A percentile compares a stretch with the other conserved stretches of the same genome.
phyloP scores from a whole-genome alignment of 1,284 basidiomycete genomes.

The Fomitopsis betulina region DNA sequence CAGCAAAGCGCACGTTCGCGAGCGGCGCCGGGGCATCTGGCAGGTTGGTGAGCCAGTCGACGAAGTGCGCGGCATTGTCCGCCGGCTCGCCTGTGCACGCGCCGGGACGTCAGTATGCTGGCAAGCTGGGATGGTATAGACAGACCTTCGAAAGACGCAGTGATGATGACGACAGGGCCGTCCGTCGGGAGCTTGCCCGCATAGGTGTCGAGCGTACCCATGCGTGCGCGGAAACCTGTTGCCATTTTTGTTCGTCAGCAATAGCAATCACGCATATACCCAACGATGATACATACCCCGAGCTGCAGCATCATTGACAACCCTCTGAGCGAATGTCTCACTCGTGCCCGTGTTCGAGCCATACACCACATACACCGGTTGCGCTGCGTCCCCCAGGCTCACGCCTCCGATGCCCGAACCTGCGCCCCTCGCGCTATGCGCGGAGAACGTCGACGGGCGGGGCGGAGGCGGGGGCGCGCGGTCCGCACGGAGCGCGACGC shows the following conservation, averaged over 20 bases:
- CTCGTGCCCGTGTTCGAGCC: constrained; percentile 50
- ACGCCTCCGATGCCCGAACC: constrained; percentile 1
- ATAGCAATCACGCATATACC: background rate
- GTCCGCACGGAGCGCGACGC: constrained; percentile 31
- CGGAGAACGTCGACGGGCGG: constrained; percentile 11
- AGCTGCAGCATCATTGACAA: constrained; percentile 35
- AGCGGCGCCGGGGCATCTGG: constrained; percentile 28
- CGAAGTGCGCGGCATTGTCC: constrained; percentile 45
- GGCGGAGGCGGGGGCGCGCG: constrained; percentile 12
- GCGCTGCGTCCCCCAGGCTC: constrained; percentile 5
- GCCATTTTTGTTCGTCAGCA: background rate
- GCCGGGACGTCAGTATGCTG: background rate
- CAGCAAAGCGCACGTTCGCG: constrained; percentile 37
- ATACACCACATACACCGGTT: constrained; percentile 38
- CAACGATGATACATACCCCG: constrained; percentile 22
- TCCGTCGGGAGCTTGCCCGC: constrained; percentile 38
- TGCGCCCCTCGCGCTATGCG: background rate
- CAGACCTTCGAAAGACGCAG: constrained; percentile 48
- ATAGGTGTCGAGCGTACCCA: constrained; percentile 42
- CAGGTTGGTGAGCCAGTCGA: constrained; percentile 36
- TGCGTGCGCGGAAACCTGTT: constrained; percentile 37
- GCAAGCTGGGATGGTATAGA: no score
- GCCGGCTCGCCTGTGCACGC: constrained; percentile 36
- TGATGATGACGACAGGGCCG: constrained; percentile 45
- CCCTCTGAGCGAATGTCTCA: constrained; percentile 45